Base-by-base conservation (phyloP, 139 green algal genomes). In the Trebouxia sp. region DNA sequence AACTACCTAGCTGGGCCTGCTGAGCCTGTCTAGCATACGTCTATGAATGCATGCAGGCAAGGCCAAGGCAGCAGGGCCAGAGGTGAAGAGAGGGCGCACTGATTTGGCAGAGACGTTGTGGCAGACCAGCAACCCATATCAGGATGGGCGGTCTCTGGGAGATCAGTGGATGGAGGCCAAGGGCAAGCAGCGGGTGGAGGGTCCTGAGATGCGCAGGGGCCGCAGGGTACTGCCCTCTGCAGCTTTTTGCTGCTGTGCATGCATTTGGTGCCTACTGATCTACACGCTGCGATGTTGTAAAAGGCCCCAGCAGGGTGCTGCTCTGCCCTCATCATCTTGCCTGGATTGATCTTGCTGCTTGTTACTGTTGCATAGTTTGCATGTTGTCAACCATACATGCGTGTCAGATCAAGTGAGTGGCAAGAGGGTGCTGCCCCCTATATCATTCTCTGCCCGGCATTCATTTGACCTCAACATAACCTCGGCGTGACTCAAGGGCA, bases 101-200 rank as follows among this genome's bases (percentile, higher is more conserved):
- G 78, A 76, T 32, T 65, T 83, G 58, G 58, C 65, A 62, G 78
- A 83, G 47, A 67, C 47, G 35, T 47, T 83, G 78, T 66, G 51
- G 53, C 78, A 83, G 78, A 51, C 12, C 43, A 83, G 78, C 65
- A 83, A 83, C 47, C 65, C 65, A 11, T 77, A 78, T 35, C 42
- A 78, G 41, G 78, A 83, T n/a, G 43, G 30, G 30, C 78, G 78
- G 45, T 70, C 62, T 42, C 47, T 80, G 51, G 75, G 75, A 26
- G 75, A 80, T 37, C 50, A 70, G 50, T 80, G 75, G 75, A 51
- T 80, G 65, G 65, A 77, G 30, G 58, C 56, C 30, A 65, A 65
- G 65, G 78, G 78, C 65, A 83, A 70, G 65, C 65, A 66, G 58
- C 42, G 45, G 22, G 58, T 65, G 14, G 26, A 47, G 6, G 78